Base-by-base conservation (phyloP, 2,329 filamentous ascomycete species). In the Albophoma yamanashiensis region DNA sequence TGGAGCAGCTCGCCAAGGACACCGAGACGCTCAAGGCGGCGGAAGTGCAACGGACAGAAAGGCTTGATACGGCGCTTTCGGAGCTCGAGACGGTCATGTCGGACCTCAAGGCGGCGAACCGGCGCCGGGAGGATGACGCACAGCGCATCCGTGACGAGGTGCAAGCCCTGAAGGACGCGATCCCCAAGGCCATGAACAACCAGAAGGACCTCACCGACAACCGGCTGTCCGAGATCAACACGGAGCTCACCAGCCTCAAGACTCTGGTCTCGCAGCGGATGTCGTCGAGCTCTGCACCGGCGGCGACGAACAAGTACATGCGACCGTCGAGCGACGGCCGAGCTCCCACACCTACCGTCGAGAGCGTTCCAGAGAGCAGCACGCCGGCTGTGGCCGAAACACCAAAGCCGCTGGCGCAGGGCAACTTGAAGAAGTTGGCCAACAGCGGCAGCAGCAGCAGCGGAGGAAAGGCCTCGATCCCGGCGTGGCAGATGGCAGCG, bases 1-100 rank as follows among this genome's bases (percentile, higher is more conserved):
- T 99, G 14, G 94, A 99, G 62, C 94, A 97, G 71, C 83, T 99
- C 1, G 85, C 90, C 43, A 89, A 91, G 67, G 95, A 99, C 72
- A 99, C 94, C 0, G 86, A 92, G 58, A 83, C 86, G 11, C 83
- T 99, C 62, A 99, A 99, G 76, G 82, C 85, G 5, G 88, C 92
- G 0, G 94, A 99, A 78, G 82, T 92, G 71, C 82, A 89, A 61
- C 85, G 94, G 62, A 96, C 91, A 12, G 87, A 92, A 68, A 86
- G 89, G 63, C 78, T 99, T 7, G 94, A 99, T 71, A 80, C 80
- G 56, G 89, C 93, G 2, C 81, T 99, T 15, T 79, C 83, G 5
- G 92, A 97, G 58, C 86, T 99, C 8, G 93, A 99, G 71, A 83
- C 80, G 12, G 91, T 96, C 43, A 85, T 99, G 64, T 75, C 79